These are phyloP conservation scores for Porogramme epimiltina DNA, from an alignment of 1,284 basidiomycete genomes.

Conservation along the genomic window DNA sequence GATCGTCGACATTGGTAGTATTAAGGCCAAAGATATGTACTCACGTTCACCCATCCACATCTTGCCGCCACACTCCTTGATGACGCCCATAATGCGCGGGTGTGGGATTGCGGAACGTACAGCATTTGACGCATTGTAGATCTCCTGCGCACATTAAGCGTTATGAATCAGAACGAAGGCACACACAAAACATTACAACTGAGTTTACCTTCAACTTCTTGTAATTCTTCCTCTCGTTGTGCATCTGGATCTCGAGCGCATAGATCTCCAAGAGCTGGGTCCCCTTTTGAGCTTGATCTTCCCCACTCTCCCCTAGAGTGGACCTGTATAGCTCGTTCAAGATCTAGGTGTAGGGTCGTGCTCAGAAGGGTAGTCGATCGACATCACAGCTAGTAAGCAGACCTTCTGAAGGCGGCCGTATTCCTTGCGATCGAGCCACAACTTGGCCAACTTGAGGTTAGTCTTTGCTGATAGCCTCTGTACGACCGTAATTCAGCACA, in stretches of 20 bases:
- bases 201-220: constrained; percentile 96
- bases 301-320: constrained; percentile 67
- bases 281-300: constrained; percentile 87
- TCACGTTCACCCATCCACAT: constrained; percentile 99
- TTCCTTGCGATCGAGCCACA: constrained; percentile 96
- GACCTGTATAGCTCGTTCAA: constrained; percentile 72
- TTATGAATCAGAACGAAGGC: neutral
- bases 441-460: constrained; percentile 94
- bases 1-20: no score
- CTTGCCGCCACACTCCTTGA: constrained; percentile 98
- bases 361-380: no score
- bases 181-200: neutral
- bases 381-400: no score
- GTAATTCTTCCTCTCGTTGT: constrained; percentile 93
- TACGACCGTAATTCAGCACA: neutral
- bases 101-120: constrained; percentile 98
- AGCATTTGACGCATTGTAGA: constrained; percentile 92
- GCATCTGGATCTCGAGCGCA: constrained; percentile 99
- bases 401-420: constrained; percentile 82
- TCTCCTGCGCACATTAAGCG: constrained; percentile 61
- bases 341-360: constrained; percentile 44
- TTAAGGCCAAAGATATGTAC: constrained; percentile 31
- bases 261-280: constrained; percentile 97
- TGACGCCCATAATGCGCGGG: constrained; percentile 98
- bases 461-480: constrained; percentile 94